Evolutionary conservation across 768 basidiomycete species (phyloP).

Genomic region (Rhizopogon vinicolor): DNA sequence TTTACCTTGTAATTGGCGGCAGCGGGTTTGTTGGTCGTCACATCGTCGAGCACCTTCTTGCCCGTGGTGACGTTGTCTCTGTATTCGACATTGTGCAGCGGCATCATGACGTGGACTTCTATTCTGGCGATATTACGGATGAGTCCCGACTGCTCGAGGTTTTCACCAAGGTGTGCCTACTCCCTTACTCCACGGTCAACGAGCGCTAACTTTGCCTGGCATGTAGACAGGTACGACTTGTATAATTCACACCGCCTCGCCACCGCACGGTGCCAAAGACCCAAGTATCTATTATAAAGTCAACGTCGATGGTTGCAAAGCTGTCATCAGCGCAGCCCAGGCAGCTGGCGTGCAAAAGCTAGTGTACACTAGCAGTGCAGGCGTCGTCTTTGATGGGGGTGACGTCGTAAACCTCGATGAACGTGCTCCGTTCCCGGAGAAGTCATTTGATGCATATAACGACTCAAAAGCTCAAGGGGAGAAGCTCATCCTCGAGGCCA

Average conservation of each 20-base stretch:
- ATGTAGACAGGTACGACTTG: slow-evolving; percentile 75
- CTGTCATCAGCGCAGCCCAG: slow-evolving; percentile 79
- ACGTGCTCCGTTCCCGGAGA: slow-evolving; percentile 67
- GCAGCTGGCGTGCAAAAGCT: slow-evolving; percentile 74
- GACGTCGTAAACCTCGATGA: slow-evolving; percentile 88
- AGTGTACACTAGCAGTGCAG: slow-evolving; percentile 92
- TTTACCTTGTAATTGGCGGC: slow-evolving; percentile 91
- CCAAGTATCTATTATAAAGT: slow-evolving; percentile 83
- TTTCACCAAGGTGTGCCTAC: slow-evolving; percentile 57
- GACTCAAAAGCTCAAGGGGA: slow-evolving; percentile 92
- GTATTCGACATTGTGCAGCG: slow-evolving; percentile 93
- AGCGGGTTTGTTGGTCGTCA: slow-evolving; percentile 90
- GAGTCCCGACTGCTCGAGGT: slow-evolving; percentile 68
- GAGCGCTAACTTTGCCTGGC: not conserved
- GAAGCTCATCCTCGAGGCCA: slow-evolving; percentile 76
- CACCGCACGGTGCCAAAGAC: slow-evolving; percentile 62
- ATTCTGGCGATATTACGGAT: slow-evolving; percentile 84
- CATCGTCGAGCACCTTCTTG: slow-evolving; percentile 81
- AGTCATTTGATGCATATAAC: slow-evolving; percentile 87
- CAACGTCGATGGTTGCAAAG: slow-evolving; percentile 88
- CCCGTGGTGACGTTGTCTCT: slow-evolving; percentile 74
- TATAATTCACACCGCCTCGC: slow-evolving; percentile 95
- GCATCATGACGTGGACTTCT: slow-evolving; percentile 83
- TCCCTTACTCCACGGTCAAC: not conserved
- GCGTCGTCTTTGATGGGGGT: slow-evolving; percentile 81